Conservation (phyloP, 768 basidiomycete genomes). For the Agrocybe praecox region DNA sequence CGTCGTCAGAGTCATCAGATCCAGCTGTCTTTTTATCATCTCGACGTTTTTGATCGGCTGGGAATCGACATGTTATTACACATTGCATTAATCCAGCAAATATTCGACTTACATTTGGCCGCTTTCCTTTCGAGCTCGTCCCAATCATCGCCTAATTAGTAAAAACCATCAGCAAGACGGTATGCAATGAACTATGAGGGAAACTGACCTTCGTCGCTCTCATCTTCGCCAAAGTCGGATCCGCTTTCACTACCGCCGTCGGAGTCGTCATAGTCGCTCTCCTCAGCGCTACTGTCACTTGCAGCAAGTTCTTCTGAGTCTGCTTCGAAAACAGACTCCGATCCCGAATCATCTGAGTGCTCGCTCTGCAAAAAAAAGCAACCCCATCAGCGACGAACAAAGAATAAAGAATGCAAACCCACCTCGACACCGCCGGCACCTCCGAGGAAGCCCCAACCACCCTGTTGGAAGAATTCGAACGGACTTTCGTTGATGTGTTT, state of each 20-base stretch:
- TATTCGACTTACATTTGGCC: slow-evolving; percentile 66
- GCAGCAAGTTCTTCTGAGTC: slow-evolving; percentile 61
- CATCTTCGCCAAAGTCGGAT: slow-evolving; percentile 62
- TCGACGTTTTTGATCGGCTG: slow-evolving; percentile 54
- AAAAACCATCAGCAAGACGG: slow-evolving; percentile 9
- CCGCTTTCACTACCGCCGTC: slow-evolving; percentile 66
- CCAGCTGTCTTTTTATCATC: slow-evolving; percentile 42
- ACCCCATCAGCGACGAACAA: not conserved
- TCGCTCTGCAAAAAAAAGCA: slow-evolving; percentile 34
- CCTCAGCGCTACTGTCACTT: slow-evolving; percentile 54
- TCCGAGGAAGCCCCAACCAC: slow-evolving; percentile 94
- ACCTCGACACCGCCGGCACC: slow-evolving; percentile 73
- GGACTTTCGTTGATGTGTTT: slow-evolving; percentile 98
- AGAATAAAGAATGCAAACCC: slow-evolving; percentile 20
- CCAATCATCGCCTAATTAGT: slow-evolving; percentile 82
- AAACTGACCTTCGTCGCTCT: slow-evolving; percentile 63
- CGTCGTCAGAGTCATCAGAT: slow-evolving; percentile 57
- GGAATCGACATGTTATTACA: slow-evolving; percentile 11
- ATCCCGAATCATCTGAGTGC: slow-evolving; percentile 44
- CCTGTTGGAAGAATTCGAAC: slow-evolving; percentile 91
- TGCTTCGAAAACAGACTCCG: slow-evolving; percentile 56
- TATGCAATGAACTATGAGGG: not conserved
- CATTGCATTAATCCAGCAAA: slow-evolving; percentile 16
- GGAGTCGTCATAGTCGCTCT: slow-evolving; percentile 72
- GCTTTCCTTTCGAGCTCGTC: slow-evolving; percentile 93